Conservation (phyloP, 306 rosid genomes). For the Citrullus colocynthis region DNA sequence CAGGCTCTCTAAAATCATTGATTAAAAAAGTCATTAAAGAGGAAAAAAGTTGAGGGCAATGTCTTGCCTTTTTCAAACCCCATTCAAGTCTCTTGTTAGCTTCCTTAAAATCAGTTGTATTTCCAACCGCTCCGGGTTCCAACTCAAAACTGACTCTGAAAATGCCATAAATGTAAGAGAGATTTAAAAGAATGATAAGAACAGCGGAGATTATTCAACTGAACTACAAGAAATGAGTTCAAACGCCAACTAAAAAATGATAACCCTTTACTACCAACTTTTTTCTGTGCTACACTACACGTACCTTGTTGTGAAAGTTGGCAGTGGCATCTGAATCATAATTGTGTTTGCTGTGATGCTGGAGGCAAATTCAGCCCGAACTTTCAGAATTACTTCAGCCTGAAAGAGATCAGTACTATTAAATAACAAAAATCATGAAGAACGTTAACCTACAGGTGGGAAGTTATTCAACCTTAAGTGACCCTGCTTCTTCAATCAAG, state of each 20-base stretch:
- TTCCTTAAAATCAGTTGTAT: conserved; percentile 77
- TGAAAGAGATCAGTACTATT: conserved; percentile 19
- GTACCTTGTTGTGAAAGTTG: conserved; percentile 66
- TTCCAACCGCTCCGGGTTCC: conserved; percentile 81
- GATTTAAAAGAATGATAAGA: background rate
- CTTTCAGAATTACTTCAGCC: conserved; percentile 79
- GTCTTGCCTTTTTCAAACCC: conserved; percentile 69
- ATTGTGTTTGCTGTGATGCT: conserved; percentile 54
- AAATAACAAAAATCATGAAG: conserved; percentile 10
- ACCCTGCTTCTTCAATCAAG: conserved; percentile 74
- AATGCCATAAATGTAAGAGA: background rate
- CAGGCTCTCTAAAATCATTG: background rate
- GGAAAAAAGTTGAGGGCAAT: background rate
- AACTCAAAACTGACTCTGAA: conserved; percentile 71
- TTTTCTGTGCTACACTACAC: conserved; percentile 5
- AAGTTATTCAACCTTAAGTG: conserved; percentile 42
- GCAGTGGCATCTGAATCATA: conserved; percentile 75
- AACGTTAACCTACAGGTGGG: conserved; percentile 8
- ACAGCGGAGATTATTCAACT: background rate
- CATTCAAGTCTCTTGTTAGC: conserved; percentile 75
- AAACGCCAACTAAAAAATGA: no score
- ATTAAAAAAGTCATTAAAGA: background rate
- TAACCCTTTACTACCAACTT: background rate
- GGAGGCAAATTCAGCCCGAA: conserved; percentile 65
- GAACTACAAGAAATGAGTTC: background rate